Evolutionary conservation across 768 basidiomycete species (phyloP).

Genomic region (Rubroboletus pulcherrimus): DNA sequence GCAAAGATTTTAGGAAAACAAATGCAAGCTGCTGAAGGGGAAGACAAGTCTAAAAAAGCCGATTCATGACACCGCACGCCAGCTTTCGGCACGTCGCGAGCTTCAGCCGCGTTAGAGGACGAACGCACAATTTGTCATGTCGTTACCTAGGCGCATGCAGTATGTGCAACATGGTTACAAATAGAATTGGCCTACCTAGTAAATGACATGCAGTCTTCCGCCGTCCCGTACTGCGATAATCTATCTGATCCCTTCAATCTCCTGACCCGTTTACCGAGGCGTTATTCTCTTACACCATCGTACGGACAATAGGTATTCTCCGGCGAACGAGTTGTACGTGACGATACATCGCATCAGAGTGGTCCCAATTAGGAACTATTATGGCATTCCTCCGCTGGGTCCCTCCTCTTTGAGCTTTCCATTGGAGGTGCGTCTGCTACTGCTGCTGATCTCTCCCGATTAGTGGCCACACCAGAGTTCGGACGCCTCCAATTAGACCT

Average conservation of each 20-base stretch:
- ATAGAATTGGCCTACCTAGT: conserved; percentile 6
- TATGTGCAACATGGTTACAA: conserved; percentile 11
- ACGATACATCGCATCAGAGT: conserved; percentile 15
- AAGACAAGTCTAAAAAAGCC: conserved; percentile 31
- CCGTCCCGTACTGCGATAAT: conserved; percentile 10
- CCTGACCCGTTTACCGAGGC: conserved; percentile 23
- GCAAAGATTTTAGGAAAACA: conserved; percentile 73
- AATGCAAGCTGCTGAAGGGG: conserved; percentile 36
- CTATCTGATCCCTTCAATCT: conserved; percentile 27
- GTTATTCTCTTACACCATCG: conserved; percentile 17
- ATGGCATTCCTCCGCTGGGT: conserved; percentile 19
- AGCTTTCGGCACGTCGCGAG: conserved; percentile 1
- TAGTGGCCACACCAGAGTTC: conserved; percentile 4
- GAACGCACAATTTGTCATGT: conserved; percentile 14
- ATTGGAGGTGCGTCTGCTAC: conserved; percentile 10
- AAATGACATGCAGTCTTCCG: conserved; percentile 9
- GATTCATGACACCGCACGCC: conserved; percentile 22
- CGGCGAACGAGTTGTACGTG: conserved; percentile 18
- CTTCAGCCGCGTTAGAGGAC: conserved; percentile 2
- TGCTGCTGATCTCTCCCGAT: conserved; percentile 15
- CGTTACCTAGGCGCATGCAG: conserved; percentile 7
- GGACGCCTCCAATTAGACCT: conserved; percentile 18
- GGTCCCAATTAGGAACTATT: conserved; percentile 22
- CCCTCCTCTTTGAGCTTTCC: conserved; percentile 24
- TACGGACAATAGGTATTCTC: conserved; percentile 19